These are phyloP conservation scores for Nannizziopsis barbatae DNA, from an alignment of 2,329 filamentous ascomycete species.

Conservation along the genomic window DNA sequence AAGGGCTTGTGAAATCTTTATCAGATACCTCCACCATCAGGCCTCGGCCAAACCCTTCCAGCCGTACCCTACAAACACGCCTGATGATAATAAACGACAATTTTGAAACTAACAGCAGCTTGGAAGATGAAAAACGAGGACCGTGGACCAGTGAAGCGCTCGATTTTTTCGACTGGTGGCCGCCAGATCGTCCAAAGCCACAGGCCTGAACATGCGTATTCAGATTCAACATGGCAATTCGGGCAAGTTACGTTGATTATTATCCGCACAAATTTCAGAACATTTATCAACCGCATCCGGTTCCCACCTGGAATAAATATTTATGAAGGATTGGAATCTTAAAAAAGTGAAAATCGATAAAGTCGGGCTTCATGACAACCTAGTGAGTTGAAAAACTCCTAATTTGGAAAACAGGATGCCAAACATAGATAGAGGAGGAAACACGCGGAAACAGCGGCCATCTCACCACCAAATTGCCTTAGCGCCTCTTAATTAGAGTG, in stretches of 20 bases:
- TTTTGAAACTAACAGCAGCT: not conserved
- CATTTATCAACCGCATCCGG: no score
- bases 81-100: not conserved
- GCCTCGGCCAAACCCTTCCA: constrained; percentile 7
- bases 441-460: not conserved
- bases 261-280: no score
- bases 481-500: constrained; percentile 30
- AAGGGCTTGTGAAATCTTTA: constrained; percentile 24
- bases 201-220: not conserved
- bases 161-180: constrained; percentile 37
- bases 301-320: no score
- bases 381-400: no score
- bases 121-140: constrained; percentile 24
- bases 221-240: no score
- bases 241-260: not conserved
- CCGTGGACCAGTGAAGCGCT: constrained; percentile 35
- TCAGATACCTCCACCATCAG: constrained; percentile 27
- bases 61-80: constrained; percentile 5
- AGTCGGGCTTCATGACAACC: no score
- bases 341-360: no score
- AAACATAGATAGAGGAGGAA: not conserved
- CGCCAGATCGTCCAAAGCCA: constrained; percentile 29
- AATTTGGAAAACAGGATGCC: no score
- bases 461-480: not conserved
- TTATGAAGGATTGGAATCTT: no score